Evolutionary conservation across 441 rosid genomes (phyloP).

Genomic region (Sinapis alba): DNA sequence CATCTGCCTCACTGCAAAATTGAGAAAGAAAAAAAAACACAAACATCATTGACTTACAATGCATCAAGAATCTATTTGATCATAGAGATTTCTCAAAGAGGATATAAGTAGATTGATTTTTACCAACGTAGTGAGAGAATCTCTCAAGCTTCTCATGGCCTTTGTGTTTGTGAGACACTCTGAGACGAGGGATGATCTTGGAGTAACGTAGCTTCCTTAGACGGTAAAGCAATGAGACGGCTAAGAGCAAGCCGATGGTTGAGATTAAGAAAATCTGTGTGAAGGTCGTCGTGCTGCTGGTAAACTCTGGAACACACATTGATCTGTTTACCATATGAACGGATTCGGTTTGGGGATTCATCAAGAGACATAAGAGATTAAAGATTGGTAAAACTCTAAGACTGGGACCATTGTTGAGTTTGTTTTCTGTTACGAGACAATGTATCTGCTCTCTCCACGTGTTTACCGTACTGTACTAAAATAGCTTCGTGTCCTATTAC

Average conservation of each 20-base stretch:
- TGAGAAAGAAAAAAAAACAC: not conserved
- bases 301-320: conserved; percentile 40
- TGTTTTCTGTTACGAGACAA: conserved; percentile 36
- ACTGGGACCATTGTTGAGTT: conserved; percentile 22
- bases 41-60: conserved; percentile 4
- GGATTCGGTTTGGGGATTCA: conserved; percentile 15
- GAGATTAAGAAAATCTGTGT: conserved; percentile 70
- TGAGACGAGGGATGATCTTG: conserved; percentile 70
- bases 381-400: conserved; percentile 20
- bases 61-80: conserved; percentile 22
- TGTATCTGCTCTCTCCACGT: conserved; percentile 41
- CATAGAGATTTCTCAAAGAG: conserved; percentile 9
- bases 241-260: conserved; percentile 67
- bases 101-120: conserved; percentile 19
- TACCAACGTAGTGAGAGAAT: conserved; percentile 97
- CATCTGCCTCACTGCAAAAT: conserved; percentile 82
- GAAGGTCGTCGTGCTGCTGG: conserved; percentile 47
- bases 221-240: conserved; percentile 57
- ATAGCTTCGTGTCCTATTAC: conserved; percentile 31
- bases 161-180: conserved; percentile 44
- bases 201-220: conserved; percentile 55
- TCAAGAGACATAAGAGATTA: conserved; percentile 28
- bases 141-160: conserved; percentile 84
- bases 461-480: conserved; percentile 15
- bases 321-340: conserved; percentile 16